These are phyloP conservation scores for Sisymbrium irio DNA, from an alignment of 345 rosid species.

Conservation along the genomic window DNA sequence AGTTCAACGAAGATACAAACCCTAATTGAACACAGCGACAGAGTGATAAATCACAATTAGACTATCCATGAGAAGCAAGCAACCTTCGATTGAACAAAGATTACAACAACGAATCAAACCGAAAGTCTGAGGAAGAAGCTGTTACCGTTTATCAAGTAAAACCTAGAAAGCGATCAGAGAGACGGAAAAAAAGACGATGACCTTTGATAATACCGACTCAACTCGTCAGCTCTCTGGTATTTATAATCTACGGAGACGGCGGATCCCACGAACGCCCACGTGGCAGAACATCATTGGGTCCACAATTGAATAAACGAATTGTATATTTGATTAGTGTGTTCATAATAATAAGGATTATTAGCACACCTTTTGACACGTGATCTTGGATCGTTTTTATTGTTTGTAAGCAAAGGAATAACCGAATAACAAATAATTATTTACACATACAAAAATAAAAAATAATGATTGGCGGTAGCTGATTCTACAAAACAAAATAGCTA, in stretches of 20 bases:
- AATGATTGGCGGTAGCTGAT: no score
- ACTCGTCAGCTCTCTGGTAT: background rate
- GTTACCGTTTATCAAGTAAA: background rate
- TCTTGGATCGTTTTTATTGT: no score
- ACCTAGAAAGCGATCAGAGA: background rate
- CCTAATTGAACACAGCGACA: background rate
- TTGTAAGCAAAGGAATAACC: no score
- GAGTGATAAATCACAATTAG: background rate
- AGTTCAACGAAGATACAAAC: no score
- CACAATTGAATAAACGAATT: background rate
- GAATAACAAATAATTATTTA: no score
- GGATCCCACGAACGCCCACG: background rate
- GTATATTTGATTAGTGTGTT: background rate
- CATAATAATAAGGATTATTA: background rate
- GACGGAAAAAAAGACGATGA: conserved; percentile 6
- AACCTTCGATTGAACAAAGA: background rate
- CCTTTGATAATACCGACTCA: background rate
- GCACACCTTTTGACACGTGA: no score
- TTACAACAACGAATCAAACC: background rate
- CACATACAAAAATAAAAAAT: no score
- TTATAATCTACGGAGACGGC: conserved; percentile 15
- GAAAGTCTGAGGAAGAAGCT: background rate
- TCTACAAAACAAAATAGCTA: no score
- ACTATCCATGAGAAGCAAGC: background rate
- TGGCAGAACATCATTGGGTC: background rate